These are phyloP conservation scores for Coemansia sp. DNA, from an alignment of 192 early-diverging fungal genomes.

Conservation along the genomic window DNA sequence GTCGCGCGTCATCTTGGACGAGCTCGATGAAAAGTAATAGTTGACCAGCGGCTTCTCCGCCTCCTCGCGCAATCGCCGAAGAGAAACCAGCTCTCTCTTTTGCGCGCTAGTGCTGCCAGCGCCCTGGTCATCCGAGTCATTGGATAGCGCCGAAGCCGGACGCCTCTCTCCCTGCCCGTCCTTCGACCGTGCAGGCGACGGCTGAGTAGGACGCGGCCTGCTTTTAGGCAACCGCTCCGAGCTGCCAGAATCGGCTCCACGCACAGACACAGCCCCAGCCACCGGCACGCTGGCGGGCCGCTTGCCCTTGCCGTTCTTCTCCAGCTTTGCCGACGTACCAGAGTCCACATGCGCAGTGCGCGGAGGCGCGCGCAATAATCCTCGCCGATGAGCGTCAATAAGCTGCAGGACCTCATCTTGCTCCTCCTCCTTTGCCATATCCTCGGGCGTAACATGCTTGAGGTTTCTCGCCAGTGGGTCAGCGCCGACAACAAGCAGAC, in stretches of 20 bases:
- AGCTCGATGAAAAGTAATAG: slow-evolving; percentile 45
- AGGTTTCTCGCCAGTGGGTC: slow-evolving; percentile 32
- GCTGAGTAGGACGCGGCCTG: background rate
- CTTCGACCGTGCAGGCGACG: background rate
- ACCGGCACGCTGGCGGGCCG: background rate
- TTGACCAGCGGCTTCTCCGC: slow-evolving; percentile 45
- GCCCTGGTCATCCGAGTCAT: background rate
- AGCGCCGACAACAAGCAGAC: slow-evolving; percentile 35
- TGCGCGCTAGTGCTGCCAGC: background rate
- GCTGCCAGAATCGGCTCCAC: background rate
- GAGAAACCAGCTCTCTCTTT: slow-evolving; percentile 28
- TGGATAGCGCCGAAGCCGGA: background rate
- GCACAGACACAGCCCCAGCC: background rate
- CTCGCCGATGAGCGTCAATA: slow-evolving; percentile 21
- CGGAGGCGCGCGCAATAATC: background rate
- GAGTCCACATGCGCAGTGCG: background rate
- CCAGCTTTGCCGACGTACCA: background rate
- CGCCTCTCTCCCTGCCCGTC: background rate
- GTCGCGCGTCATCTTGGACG: slow-evolving; percentile 59
- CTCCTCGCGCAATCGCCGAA: slow-evolving; percentile 36
- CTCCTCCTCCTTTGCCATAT: slow-evolving; percentile 56
- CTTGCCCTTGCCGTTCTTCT: slow-evolving; percentile 17
- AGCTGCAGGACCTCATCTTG: slow-evolving; percentile 33
- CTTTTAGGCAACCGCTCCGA: slow-evolving; percentile 1
- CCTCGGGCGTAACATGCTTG: slow-evolving; percentile 54